A percentile compares a stretch with the other conserved stretches of the same genome.
Evolutionary conservation across 768 basidiomycete species (phyloP).

Genomic region (Solioccasus polychromus): DNA sequence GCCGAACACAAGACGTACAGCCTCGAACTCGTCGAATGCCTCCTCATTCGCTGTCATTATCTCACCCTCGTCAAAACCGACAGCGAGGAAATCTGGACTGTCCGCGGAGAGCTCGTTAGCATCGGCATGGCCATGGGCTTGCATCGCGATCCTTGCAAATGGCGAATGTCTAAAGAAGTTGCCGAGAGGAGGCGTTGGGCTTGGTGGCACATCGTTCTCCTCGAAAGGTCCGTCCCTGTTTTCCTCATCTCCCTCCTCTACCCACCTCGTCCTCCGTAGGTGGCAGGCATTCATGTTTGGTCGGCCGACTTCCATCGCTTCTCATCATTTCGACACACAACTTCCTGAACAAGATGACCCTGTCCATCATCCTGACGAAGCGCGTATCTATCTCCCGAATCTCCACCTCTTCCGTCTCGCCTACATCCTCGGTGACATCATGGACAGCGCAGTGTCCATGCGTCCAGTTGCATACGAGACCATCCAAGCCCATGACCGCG

Average conservation of each 20-base stretch:
- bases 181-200: constrained; percentile 83
- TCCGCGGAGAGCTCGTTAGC: constrained; percentile 68
- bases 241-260: constrained; percentile 3
- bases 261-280: constrained; percentile 35
- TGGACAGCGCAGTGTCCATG: constrained; percentile 80
- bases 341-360: constrained; percentile 64
- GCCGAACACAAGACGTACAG: constrained; percentile 59
- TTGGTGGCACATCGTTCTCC: constrained; percentile 85
- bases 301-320: constrained; percentile 68
- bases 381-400: constrained; percentile 72
- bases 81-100: constrained; percentile 77
- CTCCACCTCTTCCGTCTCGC: constrained; percentile 75
- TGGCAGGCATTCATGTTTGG: constrained; percentile 92
- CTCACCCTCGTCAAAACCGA: constrained; percentile 71
- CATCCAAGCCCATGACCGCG: constrained; percentile 68
- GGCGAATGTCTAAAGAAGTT: constrained; percentile 63
- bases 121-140: constrained; percentile 81
- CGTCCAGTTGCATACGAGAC: constrained; percentile 77
- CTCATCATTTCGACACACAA: constrained; percentile 82
- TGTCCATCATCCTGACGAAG: constrained; percentile 42
- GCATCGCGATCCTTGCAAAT: constrained; percentile 82
- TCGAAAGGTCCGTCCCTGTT: constrained; percentile 60
- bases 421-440: constrained; percentile 77
- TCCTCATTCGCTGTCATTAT: constrained; percentile 69
- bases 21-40: constrained; percentile 73